Conservation (phyloP, 176 grass and related monocot species). For the Lolium perenne region DNA sequence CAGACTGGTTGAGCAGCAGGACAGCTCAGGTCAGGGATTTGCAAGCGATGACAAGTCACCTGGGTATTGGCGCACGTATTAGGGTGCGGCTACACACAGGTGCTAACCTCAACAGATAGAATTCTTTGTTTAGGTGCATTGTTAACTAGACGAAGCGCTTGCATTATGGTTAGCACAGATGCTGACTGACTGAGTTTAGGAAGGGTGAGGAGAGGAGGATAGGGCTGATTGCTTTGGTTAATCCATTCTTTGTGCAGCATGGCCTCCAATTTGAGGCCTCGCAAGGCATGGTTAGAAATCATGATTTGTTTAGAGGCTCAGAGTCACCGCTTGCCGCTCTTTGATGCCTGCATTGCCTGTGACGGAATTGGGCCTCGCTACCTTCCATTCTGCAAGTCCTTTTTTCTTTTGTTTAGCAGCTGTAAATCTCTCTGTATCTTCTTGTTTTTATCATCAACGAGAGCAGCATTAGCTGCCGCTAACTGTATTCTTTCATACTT, state of each 20-base stretch:
- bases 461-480: slow-evolving; percentile 36
- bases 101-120: too few relatives aligned
- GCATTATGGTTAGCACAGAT: too few relatives aligned
- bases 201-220: not conserved
- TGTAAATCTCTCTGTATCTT: too few relatives aligned
- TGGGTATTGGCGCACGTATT: slow-evolving; percentile 43
- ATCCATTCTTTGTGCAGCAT: slow-evolving; percentile 61
- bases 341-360: too few relatives aligned
- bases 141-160: too few relatives aligned
- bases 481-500: slow-evolving; percentile 63
- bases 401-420: too few relatives aligned
- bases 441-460: slow-evolving; percentile 27
- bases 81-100: too few relatives aligned
- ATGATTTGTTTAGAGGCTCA: too few relatives aligned
- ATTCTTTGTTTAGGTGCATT: too few relatives aligned
- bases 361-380: too few relatives aligned
- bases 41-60: slow-evolving; percentile 41
- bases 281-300: slow-evolving; percentile 42
- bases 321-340: slow-evolving; percentile 39
- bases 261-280: slow-evolving; percentile 62
- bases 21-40: slow-evolving; percentile 44
- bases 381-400: too few relatives aligned
- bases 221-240: slow-evolving; percentile 50
- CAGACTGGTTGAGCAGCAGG: too few relatives aligned
- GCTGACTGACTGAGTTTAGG: slow-evolving; percentile 49